Base-by-base conservation (phyloP, 179 eudicot species). In the Silene noctiflora region DNA sequence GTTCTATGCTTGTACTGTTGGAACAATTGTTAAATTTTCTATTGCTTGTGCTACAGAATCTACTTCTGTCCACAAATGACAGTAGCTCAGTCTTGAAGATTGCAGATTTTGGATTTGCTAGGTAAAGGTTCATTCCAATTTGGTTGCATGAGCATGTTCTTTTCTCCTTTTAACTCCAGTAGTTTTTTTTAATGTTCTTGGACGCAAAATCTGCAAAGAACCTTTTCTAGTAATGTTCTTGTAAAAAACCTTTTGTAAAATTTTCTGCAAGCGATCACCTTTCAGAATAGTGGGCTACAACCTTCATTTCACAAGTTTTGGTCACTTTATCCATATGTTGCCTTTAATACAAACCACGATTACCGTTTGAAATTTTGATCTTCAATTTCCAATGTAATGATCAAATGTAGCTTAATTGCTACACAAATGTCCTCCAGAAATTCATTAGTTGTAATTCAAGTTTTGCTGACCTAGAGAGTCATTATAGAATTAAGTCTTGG, bases 71-170 rank as follows among this genome's bases (percentile, higher is more conserved):
- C 67, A 48, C 88, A 33, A 89, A 85, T 61, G 87, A 78, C 75
- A 89, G 85, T 68, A 87, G 82, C 76, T 83, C 94, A 66, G 80
- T 82, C 78, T 77, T 94, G 87, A 94, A 94, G 93, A 91, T 94
- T 80, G 98, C 97, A 74, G 97, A 94, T 87, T 94, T 94, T 76
- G 98, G 98, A 31, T 88, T 88, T 81, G 91, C 91, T 60, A 87
- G 91, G 91, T 88, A 84, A 77, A 74, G 71, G 75, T 14, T 31
- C 59, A 58, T 59, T 2, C 39, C 21, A 21, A 55, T 35, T 48
- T 35, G 25, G 20, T 31, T 59, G 7, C 58, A 24, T 22, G 7
- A 27, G 51, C n/a, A 67, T 31, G 33, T 21, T 14, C 16, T 46
- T 46, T 46, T 46, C 14, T 12, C 16, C 53, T 12, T 46, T 46